Conservation (phyloP, 805 yeast genomes). For the Myxozyma neglecta region DNA sequence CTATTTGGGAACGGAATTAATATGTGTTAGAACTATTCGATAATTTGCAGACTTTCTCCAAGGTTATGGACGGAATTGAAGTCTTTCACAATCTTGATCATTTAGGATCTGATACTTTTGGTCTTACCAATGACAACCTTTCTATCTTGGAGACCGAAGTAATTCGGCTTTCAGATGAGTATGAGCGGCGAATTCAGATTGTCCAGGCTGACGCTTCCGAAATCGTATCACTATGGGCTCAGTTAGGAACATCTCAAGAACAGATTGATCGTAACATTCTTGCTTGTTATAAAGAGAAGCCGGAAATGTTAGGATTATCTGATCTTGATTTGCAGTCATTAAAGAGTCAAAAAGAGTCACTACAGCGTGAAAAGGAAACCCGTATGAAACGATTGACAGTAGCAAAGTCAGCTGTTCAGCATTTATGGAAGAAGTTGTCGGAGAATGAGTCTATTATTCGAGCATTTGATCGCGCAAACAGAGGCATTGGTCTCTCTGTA, state of each 20-base stretch:
- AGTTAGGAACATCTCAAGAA: slow-evolving; percentile 38
- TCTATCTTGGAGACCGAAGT: slow-evolving; percentile 35
- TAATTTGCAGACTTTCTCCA: slow-evolving; percentile 25
- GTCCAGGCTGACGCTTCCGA: slow-evolving; percentile 33
- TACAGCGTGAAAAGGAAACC: slow-evolving; percentile 44
- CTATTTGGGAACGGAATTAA: neutral
- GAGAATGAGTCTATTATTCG: slow-evolving; percentile 48
- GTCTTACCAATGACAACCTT: slow-evolving; percentile 34
- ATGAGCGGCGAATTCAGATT: slow-evolving; percentile 25
- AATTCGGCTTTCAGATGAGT: slow-evolving; percentile 33
- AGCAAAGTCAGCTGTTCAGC: slow-evolving; percentile 45
- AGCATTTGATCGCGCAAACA: slow-evolving; percentile 47
- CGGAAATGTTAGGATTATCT: slow-evolving; percentile 35
- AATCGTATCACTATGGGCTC: slow-evolving; percentile 39
- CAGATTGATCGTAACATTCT: slow-evolving; percentile 36
- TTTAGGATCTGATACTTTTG: slow-evolving; percentile 26
- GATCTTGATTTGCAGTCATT: slow-evolving; percentile 38
- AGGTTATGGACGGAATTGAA: slow-evolving; percentile 32
- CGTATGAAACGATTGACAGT: slow-evolving; percentile 38
- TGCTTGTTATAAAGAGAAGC: slow-evolving; percentile 28
- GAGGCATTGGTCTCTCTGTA: slow-evolving; percentile 30
- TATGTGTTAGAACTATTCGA: slow-evolving; percentile 20
- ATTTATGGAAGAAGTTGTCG: slow-evolving; percentile 59
- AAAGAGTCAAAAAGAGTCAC: slow-evolving; percentile 29
- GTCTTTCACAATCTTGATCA: slow-evolving; percentile 27